Evolutionary conservation across 2,329 filamentous ascomycete species (phyloP).

Genomic region (Botrytis squamosa): DNA sequence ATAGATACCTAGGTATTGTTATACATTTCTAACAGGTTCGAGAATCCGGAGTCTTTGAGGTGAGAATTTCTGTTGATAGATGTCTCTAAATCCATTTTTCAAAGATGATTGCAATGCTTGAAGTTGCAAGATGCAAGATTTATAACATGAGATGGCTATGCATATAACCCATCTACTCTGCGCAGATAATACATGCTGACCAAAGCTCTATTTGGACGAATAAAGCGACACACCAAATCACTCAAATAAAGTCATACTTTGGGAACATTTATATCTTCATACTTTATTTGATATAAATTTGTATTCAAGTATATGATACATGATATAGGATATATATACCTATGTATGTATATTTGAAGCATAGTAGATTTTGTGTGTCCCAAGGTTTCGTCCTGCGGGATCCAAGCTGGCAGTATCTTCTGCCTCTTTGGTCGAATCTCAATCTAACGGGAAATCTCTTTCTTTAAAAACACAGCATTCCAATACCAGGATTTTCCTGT

Average conservation of each 20-base stretch:
- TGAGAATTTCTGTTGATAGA: not conserved
- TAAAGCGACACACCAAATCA: not conserved
- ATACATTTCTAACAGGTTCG: not conserved
- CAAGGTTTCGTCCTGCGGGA: not conserved
- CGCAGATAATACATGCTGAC: not conserved
- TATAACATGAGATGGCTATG: not conserved
- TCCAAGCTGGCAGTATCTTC: not conserved
- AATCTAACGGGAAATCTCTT: constrained; percentile 20
- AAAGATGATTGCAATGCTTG: not conserved
- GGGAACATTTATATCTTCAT: not conserved
- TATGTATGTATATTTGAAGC: not conserved
- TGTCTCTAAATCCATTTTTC: not conserved
- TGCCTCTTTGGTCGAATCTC: not conserved
- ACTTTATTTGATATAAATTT: not conserved
- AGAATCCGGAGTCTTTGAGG: not conserved
- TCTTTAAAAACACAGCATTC: constrained; percentile 31
- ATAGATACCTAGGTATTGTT: not conserved
- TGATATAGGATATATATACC: not conserved
- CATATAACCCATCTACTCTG: not conserved
- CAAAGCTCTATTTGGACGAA: not conserved
- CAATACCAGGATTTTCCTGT: constrained; percentile 28
- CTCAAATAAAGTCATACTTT: not conserved
- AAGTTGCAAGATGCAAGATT: not conserved
- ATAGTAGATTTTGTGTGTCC: not conserved
- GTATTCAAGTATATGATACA: not conserved